phyloP scores from a whole-genome alignment of 192 early-diverging fungal genomes.

The Coemansia pectinata region DNA sequence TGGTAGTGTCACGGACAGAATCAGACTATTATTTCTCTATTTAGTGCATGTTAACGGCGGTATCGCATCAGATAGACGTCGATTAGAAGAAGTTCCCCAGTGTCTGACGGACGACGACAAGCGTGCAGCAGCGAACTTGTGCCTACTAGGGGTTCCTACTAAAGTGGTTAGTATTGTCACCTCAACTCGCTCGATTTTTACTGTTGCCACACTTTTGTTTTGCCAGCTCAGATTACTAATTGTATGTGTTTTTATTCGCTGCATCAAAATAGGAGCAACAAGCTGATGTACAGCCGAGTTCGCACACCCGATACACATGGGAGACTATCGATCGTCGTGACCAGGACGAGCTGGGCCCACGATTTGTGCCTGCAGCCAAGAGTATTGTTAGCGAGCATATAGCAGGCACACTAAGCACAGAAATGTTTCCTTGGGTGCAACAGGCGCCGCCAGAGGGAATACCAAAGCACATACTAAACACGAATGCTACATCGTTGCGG shows the following conservation, averaged over 20 bases:
- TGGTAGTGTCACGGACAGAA: conserved; percentile 37
- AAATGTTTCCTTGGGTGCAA: conserved; percentile 44
- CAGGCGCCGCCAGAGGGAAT: conserved; percentile 23
- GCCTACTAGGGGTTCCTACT: conserved; percentile 36
- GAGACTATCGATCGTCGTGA: neutral
- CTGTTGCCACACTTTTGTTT: neutral
- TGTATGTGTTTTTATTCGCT: no score
- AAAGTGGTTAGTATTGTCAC: conserved; percentile 23
- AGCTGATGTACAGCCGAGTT: neutral
- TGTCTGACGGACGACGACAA: conserved; percentile 48
- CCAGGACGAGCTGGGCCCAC: conserved; percentile 1
- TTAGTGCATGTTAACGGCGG: conserved; percentile 39
- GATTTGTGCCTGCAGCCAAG: conserved; percentile 41
- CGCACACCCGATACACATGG: conserved; percentile 11
- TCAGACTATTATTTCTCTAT: conserved; percentile 46
- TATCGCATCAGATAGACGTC: conserved; percentile 31
- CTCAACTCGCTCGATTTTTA: neutral
- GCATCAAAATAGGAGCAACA: conserved; percentile 7
- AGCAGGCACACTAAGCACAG: conserved; percentile 10
- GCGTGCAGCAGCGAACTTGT: conserved; percentile 35
- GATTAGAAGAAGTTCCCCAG: conserved; percentile 48
- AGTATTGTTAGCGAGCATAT: conserved; percentile 33
- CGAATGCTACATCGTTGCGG: conserved; percentile 35
- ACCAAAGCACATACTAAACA: conserved; percentile 34
- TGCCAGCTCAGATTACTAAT: neutral